Conservation (phyloP, 495 filamentous ascomycete species). For the Schizothecium vesticola region DNA sequence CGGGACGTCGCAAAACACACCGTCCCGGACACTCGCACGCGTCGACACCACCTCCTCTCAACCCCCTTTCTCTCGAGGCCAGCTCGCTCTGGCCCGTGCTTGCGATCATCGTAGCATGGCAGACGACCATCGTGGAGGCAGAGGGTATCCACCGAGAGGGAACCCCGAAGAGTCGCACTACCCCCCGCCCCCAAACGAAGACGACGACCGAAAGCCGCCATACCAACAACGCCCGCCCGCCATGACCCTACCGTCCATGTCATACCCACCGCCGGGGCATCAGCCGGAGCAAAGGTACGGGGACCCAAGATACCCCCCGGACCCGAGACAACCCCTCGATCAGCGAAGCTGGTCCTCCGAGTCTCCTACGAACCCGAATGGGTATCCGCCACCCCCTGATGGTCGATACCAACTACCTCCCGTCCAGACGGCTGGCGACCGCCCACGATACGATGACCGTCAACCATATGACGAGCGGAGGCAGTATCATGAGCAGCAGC, state of each 20-base stretch:
- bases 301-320: slow-evolving; percentile 19
- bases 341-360: slow-evolving; percentile 13
- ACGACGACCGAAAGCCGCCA: slow-evolving; percentile 37
- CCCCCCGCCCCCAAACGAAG: slow-evolving; percentile 43
- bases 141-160: slow-evolving; percentile 36
- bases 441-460: slow-evolving; percentile 10
- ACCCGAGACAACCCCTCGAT: slow-evolving; percentile 19
- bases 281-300: slow-evolving; percentile 12
- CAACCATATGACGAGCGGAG: slow-evolving; percentile 17
- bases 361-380: slow-evolving; percentile 18
- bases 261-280: slow-evolving; percentile 2
- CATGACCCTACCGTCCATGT: slow-evolving; percentile 36
- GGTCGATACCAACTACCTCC: slow-evolving; percentile 17
- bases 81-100: not conserved
- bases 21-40: not conserved
- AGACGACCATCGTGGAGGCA: slow-evolving; percentile 35
- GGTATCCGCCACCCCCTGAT: slow-evolving; percentile 18
- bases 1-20: not conserved
- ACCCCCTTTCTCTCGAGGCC: not conserved
- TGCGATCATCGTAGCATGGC: slow-evolving; percentile 33
- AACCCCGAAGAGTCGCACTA: slow-evolving; percentile 39
- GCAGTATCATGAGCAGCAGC: slow-evolving; percentile 18
- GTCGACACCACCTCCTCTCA: not conserved
- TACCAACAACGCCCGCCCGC: slow-evolving; percentile 21
- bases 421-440: slow-evolving; percentile 13